Base-by-base conservation (phyloP, 2,329 filamentous ascomycete species). In the Ophidiomyces ophidiicola region DNA sequence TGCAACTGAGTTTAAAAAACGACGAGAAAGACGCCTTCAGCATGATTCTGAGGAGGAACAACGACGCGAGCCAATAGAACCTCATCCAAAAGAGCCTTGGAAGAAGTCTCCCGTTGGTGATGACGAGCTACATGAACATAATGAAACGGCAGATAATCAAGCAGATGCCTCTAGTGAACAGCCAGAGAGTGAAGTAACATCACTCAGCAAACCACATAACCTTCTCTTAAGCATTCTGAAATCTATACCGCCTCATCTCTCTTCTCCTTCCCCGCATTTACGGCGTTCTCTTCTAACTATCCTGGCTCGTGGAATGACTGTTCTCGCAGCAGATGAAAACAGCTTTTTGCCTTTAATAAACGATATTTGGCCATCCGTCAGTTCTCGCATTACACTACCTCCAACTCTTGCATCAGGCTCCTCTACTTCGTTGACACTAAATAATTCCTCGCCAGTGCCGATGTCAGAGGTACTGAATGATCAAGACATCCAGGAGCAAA, bases 291-390 rank as follows among this genome's bases (percentile, higher is more conserved):
- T 98, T 3, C 73, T 98, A 6, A 72, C 76, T 11, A 74, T 96
- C 4, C 72, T 96, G 8, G 66, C 71, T 18, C 84, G 78, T 0
- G 79, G 85, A 2, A 72, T 80, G 3, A 74, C 79, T 1, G 71
- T 82, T 1, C 72, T 98, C 2, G 74, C 80, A 0, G 69, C 68
- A 3, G 78, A 94, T 48, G 82, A 94, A 54, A 78, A 87, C 45
- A 75, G 77, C 0, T 94, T 94, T 55, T 63, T 98, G 1, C 90
- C 90, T 0, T 70, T 96, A 0, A 77, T 96, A 49, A 90, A 96
- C 58, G 79, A 81, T 2, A 67, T 96, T 5, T 98, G 88, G 88
- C 86, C 87, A 0, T 80, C 92, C 5, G 64, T 94, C 4, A 56
- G 57, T 8, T 49, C 55, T 2, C 51, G 58, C 32, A 53, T 63